Evolutionary conservation across 2,329 filamentous ascomycete genomes (phyloP), one percentile per base, ranked within the genome.

Genomic region (Phialophora verrucosa): DNA sequence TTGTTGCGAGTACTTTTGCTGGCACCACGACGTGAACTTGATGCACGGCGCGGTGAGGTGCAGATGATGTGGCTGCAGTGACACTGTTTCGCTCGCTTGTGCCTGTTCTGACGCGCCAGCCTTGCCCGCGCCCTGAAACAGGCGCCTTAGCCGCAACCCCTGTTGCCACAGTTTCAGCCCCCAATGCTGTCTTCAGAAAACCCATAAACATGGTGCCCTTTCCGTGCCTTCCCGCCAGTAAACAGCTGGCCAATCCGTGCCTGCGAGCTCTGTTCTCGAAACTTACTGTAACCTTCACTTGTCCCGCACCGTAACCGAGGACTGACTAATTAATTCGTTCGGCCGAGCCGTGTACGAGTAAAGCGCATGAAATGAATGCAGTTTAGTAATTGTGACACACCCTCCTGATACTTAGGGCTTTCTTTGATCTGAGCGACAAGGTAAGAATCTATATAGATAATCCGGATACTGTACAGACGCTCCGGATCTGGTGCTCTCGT

Each of bases 21-120:
- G 59, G 35, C 35, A 54, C 31, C 59, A 31, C 49, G 27, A 42
- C 35, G 32, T 62, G 59, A 29, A 32, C 35, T 14, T 44, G 59
- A 54, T 32, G 49, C 31, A 62, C n/a, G 35, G 35, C 59, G 59
- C 50, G 23, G 50, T 56, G 57, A 49, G 57, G 57, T 51, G 57
- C 57, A 51, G 44, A n/a, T 60, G 58, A 27, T 53, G 59, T 61
- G 59, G 29, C 59, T 38, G 59, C 29, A 47, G 59, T 54, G 59
- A 50, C 47, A 49, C 49, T 17, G 49, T 50, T 31, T 38, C n/a
- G 23, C 49, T 61, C 35, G 12, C 50, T 53, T 38, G 27, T 23
- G 47, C 47, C 47, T 61, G 57, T 32, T 32, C 49, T 27, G 59
- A 42, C 59, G 59, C 59, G 59, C 31, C 31, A 53, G 25, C 20